Evolutionary conservation across 148 eudicot species (phyloP).

Genomic region (Diospyros lotus): DNA sequence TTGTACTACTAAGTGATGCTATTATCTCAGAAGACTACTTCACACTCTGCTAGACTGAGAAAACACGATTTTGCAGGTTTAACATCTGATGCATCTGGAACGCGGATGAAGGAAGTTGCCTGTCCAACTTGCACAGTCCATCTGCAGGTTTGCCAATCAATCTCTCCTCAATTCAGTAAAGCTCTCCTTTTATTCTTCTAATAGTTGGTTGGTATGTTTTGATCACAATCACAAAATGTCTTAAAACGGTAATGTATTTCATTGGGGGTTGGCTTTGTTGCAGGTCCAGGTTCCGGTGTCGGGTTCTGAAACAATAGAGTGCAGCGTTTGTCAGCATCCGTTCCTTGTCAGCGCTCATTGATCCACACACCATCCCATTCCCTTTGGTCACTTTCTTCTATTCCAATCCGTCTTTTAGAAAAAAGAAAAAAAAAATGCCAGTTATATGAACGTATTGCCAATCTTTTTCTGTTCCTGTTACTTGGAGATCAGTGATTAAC

Average conservation of each 20-base stretch:
- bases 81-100: conserved; percentile 40
- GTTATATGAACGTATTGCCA: neutral
- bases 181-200: neutral
- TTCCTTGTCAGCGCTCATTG: conserved; percentile 63
- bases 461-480: neutral
- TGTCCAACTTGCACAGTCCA: conserved; percentile 97
- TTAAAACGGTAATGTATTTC: neutral
- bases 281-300: conserved; percentile 75
- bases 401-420: neutral
- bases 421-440: neutral
- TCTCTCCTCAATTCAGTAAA: neutral
- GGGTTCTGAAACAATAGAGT: conserved; percentile 81
- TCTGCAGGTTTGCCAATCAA: conserved; percentile 55
- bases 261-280: conserved; percentile 9
- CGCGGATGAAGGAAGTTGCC: conserved; percentile 74
- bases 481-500: neutral
- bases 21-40: neutral
- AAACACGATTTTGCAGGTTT: conserved; percentile 36
- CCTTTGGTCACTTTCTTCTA: neutral
- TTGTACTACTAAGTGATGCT: neutral
- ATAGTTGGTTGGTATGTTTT: too few relatives aligned
- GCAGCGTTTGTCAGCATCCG: conserved; percentile 88
- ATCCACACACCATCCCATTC: neutral
- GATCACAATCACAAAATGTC: neutral
- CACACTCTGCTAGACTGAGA: neutral